phyloP scores from a whole-genome alignment of 106 monocot species.

The Dioscorea dumetorum region DNA sequence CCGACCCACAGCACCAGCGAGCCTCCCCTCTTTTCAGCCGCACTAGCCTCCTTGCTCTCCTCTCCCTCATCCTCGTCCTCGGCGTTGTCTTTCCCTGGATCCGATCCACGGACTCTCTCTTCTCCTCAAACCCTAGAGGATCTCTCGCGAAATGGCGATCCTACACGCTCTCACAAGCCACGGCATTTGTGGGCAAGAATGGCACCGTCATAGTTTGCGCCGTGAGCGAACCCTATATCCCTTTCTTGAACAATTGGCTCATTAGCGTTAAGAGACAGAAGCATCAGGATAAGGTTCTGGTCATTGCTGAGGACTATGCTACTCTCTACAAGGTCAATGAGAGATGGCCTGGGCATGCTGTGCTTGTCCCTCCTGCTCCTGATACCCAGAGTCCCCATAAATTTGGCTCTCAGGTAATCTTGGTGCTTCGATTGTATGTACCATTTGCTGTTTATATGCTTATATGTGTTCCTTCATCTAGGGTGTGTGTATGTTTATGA shows the following conservation, averaged over 20 bases:
- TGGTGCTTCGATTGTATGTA: neutral
- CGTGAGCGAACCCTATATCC: constrained; percentile 70
- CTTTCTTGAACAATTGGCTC: constrained; percentile 90
- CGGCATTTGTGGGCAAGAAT: constrained; percentile 40
- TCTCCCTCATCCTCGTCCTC: constrained; percentile 24
- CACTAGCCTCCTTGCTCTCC: constrained; percentile 17
- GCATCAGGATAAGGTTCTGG: constrained; percentile 60
- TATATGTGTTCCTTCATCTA: neutral
- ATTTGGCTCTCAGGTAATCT: constrained; percentile 81
- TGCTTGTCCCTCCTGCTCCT: constrained; percentile 86
- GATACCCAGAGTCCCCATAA: constrained; percentile 77
- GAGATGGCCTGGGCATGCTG: constrained; percentile 94
- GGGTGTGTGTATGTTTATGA: neutral
- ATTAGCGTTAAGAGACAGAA: constrained; percentile 63
- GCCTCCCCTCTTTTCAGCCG: constrained; percentile 20
- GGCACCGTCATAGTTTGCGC: constrained; percentile 71
- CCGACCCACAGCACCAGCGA: neutral
- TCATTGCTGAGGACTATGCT: constrained; percentile 90
- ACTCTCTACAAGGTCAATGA: constrained; percentile 68
- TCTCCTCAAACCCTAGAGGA: neutral
- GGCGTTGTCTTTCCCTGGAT: constrained; percentile 30
- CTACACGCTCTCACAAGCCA: constrained; percentile 71
- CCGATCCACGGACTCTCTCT: neutral
- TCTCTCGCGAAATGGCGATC: constrained; percentile 44
- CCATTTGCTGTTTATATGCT: neutral